These are phyloP conservation scores for Rhizomucor miehei DNA, from an alignment of 371 early-diverging fungal genomes.

Conservation along the genomic window DNA sequence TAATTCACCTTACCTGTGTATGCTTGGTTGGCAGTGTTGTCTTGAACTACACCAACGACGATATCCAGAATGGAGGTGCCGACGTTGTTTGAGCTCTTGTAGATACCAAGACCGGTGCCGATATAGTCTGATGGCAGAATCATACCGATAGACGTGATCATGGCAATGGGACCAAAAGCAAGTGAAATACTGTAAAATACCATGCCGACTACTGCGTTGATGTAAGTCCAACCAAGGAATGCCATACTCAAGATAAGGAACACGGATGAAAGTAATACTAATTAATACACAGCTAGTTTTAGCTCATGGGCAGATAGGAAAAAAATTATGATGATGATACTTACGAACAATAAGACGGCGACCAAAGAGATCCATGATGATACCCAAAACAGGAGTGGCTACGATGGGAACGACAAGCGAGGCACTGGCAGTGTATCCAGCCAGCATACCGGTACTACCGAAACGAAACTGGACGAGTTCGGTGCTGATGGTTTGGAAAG, in stretches of 20 bases:
- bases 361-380: conserved; percentile 54
- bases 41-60: conserved; percentile 50
- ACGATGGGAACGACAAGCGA: conserved; percentile 54
- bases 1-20: conserved; percentile 19
- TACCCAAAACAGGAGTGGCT: conserved; percentile 54
- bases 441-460: conserved; percentile 29
- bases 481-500: conserved; percentile 53
- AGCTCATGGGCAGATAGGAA: not conserved
- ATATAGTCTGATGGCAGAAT: conserved; percentile 47
- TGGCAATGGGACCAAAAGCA: conserved; percentile 52
- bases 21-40: conserved; percentile 35
- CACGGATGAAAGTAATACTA: conserved; percentile 34
- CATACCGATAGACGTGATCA: conserved; percentile 53
- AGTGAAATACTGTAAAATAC: conserved; percentile 48
- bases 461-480: conserved; percentile 44
- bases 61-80: conserved; percentile 53
- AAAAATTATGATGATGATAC: not conserved
- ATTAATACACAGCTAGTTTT: not conserved
- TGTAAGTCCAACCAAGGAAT: conserved; percentile 42
- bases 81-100: conserved; percentile 47
- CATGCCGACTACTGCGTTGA: conserved; percentile 45
- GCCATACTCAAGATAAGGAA: conserved; percentile 41
- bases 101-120: conserved; percentile 54
- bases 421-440: conserved; percentile 54
- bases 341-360: conserved; percentile 34